Base-by-base conservation (phyloP, 176 grass and related monocot genomes). In the Musa acuminata region DNA sequence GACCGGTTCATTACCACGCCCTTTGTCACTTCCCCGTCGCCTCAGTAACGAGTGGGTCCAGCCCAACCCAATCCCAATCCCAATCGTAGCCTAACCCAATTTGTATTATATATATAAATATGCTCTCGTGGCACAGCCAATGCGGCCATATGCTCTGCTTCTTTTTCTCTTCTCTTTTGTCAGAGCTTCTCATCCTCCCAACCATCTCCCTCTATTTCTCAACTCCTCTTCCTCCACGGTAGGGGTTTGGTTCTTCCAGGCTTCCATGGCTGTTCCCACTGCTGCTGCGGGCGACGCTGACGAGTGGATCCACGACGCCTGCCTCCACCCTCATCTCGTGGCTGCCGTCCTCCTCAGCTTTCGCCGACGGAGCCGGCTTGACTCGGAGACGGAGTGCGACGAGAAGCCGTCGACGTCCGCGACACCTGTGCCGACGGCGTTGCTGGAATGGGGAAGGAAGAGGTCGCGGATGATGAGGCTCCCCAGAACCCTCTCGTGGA, bases 391-490 rank as follows among this genome's bases (percentile, higher is more conserved):
- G 68, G 48, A 14, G 76, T 11, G 1, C 23, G 8, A 9, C 10
- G 29, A 17, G 8, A 80, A 1, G 19, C 78, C 71, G 19, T 57
- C 72, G 21, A 74, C 51, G 66, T 24, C 14, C 9, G 66, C 68
- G 0, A 64, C 60, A 3, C 81, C 74, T 86, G 80, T 77, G 11
- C 35, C 60, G 11, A 78, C 69, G 20, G 75, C 25, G 59, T 25
- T 77, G 9, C 75, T n/a, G 19, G n/a, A 43, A 11, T 69, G 77
- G 77, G 51, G 50, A 21, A 53, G 52, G 64, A 79, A 55, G 64
- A 22, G 77, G 64, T 79, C 77, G 16, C 52, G 8, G 52, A 13
- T 11, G 25, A 3, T 22, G 52, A 19, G 49, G 16, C 19, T 43
- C 13, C 63, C 24, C 50, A 13, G 51, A 17, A 69, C 22, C 51